These are phyloP conservation scores for Cutaneotrichosporon spelunceum DNA, from an alignment of 1,284 basidiomycete genomes.

Conservation along the genomic window DNA sequence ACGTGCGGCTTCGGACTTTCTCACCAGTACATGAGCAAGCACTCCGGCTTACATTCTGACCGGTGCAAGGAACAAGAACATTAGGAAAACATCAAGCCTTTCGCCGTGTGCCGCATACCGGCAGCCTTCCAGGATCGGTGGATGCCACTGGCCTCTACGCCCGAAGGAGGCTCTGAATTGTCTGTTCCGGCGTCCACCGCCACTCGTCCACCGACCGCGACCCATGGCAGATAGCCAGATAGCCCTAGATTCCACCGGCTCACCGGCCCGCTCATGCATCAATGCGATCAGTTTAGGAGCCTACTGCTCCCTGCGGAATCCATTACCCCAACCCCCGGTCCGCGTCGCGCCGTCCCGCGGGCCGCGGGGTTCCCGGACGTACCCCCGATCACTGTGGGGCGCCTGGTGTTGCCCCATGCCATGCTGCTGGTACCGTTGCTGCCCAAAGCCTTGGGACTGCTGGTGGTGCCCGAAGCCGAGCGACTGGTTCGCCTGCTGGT, in stretches of 20 bases:
- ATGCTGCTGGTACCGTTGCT: neutral
- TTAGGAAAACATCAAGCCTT: too few species aligned
- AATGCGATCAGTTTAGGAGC: neutral
- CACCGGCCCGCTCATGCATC: conserved; percentile 6
- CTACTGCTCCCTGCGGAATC: conserved; percentile 26
- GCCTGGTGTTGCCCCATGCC: neutral
- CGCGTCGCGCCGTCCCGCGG: conserved; percentile 20
- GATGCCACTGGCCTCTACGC: too few species aligned
- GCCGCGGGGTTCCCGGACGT: conserved; percentile 19
- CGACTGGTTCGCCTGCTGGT: conserved; percentile 4
- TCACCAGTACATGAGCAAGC: too few species aligned
- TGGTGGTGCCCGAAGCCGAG: conserved; percentile 7
- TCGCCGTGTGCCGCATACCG: too few species aligned
- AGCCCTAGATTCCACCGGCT: neutral
- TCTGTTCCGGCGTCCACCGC: neutral
- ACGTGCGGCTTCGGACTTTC: too few species aligned
- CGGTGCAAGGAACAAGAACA: too few species aligned
- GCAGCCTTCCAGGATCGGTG: too few species aligned
- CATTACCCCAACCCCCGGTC: conserved; percentile 22
- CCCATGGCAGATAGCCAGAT: neutral
- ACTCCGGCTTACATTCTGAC: too few species aligned
- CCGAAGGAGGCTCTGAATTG: too few species aligned
- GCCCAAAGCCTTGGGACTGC: conserved; percentile 9
- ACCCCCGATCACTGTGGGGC: conserved; percentile 2
- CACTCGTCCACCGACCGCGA: too few species aligned